A percentile compares a stretch with the other conserved stretches of the same genome.
phyloP scores from a whole-genome alignment of 768 basidiomycete genomes.

The Suillus luteus region DNA sequence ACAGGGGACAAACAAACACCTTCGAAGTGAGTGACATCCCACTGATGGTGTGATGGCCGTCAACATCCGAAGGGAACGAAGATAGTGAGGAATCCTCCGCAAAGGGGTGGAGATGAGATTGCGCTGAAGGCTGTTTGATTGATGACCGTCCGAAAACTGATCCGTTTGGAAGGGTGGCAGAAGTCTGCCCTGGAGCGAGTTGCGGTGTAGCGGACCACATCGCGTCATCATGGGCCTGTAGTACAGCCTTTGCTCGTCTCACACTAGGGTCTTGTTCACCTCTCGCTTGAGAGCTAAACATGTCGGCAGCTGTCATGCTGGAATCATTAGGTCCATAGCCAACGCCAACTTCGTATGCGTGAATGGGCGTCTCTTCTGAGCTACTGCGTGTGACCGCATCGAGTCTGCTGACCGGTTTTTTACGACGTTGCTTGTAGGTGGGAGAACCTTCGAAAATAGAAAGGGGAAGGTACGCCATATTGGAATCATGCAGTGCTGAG shows the following conservation, averaged over 20 bases:
- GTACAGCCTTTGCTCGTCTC: conserved; percentile 20
- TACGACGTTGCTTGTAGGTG: conserved; percentile 86
- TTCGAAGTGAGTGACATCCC: conserved; percentile 46
- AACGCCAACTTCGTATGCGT: conserved; percentile 20
- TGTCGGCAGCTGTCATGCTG: conserved; percentile 58
- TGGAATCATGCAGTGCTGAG: conserved; percentile 23
- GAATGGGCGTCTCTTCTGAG: conserved; percentile 23
- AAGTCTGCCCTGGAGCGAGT: conserved; percentile 25
- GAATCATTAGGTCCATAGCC: conserved; percentile 34
- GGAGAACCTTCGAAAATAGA: conserved; percentile 85
- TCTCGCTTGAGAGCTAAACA: conserved; percentile 64
- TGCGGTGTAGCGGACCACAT: conserved; percentile 16
- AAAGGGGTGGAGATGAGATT: conserved; percentile 19
- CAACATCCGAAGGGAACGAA: conserved; percentile 24
- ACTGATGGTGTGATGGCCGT: conserved; percentile 22
- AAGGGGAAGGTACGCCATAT: conserved; percentile 57
- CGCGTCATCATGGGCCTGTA: conserved; percentile 9
- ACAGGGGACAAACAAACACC: conserved; percentile 80
- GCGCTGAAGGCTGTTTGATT: conserved; percentile 22
- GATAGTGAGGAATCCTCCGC: conserved; percentile 19
- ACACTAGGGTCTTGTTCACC: conserved; percentile 47
- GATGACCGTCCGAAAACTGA: conserved; percentile 22
- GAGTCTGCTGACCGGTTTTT: conserved; percentile 57
- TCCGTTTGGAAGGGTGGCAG: conserved; percentile 25
- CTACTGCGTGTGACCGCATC: conserved; percentile 32